Evolutionary conservation across 805 yeast species (phyloP), one percentile per base, ranked within the genome.

Genomic region (Lachancea sp.): DNA sequence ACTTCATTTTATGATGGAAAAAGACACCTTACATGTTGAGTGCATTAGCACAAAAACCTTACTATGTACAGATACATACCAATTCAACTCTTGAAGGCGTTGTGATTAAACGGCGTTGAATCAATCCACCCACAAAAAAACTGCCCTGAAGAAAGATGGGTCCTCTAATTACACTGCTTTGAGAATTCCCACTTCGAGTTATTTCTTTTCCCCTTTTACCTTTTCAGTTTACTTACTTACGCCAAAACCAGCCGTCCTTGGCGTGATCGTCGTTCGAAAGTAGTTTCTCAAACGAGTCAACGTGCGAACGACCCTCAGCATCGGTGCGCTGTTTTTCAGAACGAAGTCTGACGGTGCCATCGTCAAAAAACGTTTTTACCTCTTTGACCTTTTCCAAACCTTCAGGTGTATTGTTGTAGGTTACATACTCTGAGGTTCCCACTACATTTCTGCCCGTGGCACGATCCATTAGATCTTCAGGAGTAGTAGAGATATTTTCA

Each of bases 361-460:
- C 78, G 17, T 59, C 64, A 49, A 54, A 75, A 27, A 56, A 65
- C 22, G 70, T 68, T 42, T 66, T 59, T 8, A 56, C 49, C 40
- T 64, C 65, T 2, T 69, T 67, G 20, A 65, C 48, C 47, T 71
- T 71, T 49, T 75, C 75, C 19, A 68, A 70, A 4, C 78, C 79
- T 22, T 73, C 67, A 5, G 65, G 68, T 18, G 70, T 50, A 3
- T 73, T 64, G 25, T 57, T 62, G 45, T 63, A 64, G 10, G 65
- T 51, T 2, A 68, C 61, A 4, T 68, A 63, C 30, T 64, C 67
- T 15, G 71, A 63, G 3, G 67, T 65, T 0, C 77, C 73, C 3
- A 70, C 58, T 3, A 68, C 55, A 13, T 52, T 60, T 20, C 56
- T 61, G 27, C 44, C 42, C 26, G 50, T 36, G 26, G 43, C 32